Evolutionary conservation across 805 yeast genomes (phyloP), one percentile per base, ranked within the genome.

Genomic region (Ogataea parapolymorpha): DNA sequence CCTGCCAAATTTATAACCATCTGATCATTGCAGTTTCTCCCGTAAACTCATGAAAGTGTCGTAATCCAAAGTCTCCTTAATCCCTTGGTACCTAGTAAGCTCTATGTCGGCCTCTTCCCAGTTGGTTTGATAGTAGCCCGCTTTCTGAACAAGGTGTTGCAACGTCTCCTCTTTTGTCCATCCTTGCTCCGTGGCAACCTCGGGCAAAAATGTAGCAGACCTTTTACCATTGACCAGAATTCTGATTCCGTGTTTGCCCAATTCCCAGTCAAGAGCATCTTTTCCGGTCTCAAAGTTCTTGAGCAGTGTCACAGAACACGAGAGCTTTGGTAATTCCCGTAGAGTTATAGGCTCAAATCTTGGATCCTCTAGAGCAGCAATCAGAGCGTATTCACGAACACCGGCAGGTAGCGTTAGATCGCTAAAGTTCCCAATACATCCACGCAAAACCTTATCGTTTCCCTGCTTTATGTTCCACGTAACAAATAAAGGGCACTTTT

Each of bases 401-500:
- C 93, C 96, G 1, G 55, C 37, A 13, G 72, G 79, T 2, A 85
- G 51, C 0, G 73, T 69, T 41, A 74, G 59, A 12, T 74, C 64
- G 14, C 71, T 66, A 59, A 93, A 93, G 0, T 96, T 90, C 1
- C 99, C 99, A 40, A 91, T 93, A 57, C 99, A 91, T 0, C 99
- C 99, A 31, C 98, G 69, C 35, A 91, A 66, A 11, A 67, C 63
- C 18, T 62, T 57, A 1, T 61, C 55, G 8, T 45, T 42, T 37
- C 59, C 37, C 51, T 48, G 48, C 42, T 14, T 53, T 51, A 42
- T 71, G 51, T 79, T 81, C 96, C 96, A 93, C 0, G 98, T 93
- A 24, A 91, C 84, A 65, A 93, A 93, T 20, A 91, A 63, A 0
- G 98, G 93, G 6, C 67, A 64, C 29, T 58, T 54, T 32, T 51